phyloP scores from a whole-genome alignment of 306 rosid genomes.

The Prunus armeniaca region DNA sequence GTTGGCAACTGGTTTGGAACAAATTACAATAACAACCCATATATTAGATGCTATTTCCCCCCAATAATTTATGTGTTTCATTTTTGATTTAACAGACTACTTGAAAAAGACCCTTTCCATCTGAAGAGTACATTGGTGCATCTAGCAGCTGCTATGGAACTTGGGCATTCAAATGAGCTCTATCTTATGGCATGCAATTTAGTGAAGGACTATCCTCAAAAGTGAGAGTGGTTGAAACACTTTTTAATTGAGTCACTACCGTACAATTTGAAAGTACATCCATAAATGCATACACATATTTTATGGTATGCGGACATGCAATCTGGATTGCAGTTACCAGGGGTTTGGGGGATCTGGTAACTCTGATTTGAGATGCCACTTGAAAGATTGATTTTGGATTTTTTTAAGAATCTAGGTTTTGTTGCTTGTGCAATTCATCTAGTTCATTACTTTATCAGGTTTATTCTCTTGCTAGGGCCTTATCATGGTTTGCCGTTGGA shows the following conservation, averaged over 20 bases:
- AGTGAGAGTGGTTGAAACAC: slow-evolving; percentile 45
- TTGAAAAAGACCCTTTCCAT: slow-evolving; percentile 96
- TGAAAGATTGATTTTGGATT: neutral
- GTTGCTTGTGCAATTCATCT: neutral
- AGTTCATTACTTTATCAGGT: slow-evolving; percentile 8
- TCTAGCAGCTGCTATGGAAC: slow-evolving; percentile 95
- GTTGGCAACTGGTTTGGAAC: slow-evolving; percentile 41
- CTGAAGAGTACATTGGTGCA: slow-evolving; percentile 85
- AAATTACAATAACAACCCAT: neutral
- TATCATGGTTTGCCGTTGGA: slow-evolving; percentile 98
- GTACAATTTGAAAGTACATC: neutral
- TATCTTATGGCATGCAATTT: slow-evolving; percentile 95
- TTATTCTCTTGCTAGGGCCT: slow-evolving; percentile 56
- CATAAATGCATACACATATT: neutral
- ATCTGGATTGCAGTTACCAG: neutral
- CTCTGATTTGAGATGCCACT: slow-evolving; percentile 3
- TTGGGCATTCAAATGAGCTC: slow-evolving; percentile 95
- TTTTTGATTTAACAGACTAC: slow-evolving; percentile 54
- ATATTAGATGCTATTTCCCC: neutral
- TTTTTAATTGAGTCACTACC: neutral
- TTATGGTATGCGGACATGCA: neutral
- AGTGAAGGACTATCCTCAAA: slow-evolving; percentile 96
- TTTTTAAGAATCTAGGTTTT: neutral
- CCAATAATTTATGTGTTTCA: slow-evolving; percentile 7
- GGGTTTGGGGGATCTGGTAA: neutral